phyloP scores from a whole-genome alignment of 768 basidiomycete genomes.

The Ephemerocybe angulata region DNA sequence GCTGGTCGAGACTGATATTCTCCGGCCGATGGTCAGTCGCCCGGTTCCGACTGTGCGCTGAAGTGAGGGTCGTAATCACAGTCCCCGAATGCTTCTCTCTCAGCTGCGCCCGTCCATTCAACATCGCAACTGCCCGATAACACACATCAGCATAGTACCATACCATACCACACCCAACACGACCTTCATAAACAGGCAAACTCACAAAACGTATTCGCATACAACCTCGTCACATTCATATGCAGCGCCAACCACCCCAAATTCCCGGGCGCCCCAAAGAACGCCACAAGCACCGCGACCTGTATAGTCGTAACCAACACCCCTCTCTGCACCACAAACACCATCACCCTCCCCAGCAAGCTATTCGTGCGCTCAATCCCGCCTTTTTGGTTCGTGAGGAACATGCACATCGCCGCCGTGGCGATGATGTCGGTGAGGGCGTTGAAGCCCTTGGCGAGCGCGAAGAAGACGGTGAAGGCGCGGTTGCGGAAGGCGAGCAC shows the following conservation, averaged over 20 bases:
- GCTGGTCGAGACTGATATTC: slow-evolving; percentile 1
- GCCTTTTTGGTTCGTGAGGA: slow-evolving; percentile 33
- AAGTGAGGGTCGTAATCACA: neutral
- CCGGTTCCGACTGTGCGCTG: neutral
- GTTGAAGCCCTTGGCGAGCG: slow-evolving; percentile 42
- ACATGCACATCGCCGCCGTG: slow-evolving; percentile 41
- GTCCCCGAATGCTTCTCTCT: slow-evolving; percentile 9
- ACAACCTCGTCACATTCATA: slow-evolving; percentile 45
- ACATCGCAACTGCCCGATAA: neutral
- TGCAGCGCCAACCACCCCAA: slow-evolving; percentile 47
- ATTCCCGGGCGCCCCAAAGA: slow-evolving; percentile 33
- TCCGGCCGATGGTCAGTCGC: neutral
- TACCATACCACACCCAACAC: no score
- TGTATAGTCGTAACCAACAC: slow-evolving; percentile 43
- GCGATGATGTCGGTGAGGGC: slow-evolving; percentile 42
- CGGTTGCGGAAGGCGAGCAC: slow-evolving; percentile 28
- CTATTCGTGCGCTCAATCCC: slow-evolving; percentile 40
- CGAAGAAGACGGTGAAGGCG: slow-evolving; percentile 36
- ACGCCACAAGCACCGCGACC: slow-evolving; percentile 36
- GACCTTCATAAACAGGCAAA: slow-evolving; percentile 18
- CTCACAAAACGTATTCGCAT: slow-evolving; percentile 50
- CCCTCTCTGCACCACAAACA: slow-evolving; percentile 40
- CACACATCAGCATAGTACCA: neutral
- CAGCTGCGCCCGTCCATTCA: slow-evolving; percentile 11
- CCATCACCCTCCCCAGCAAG: slow-evolving; percentile 36